A percentile compares a stretch with the other conserved stretches of the same genome.
These are phyloP conservation scores for Quercus agrifolia DNA, from an alignment of 306 rosid genomes.

Conservation along the genomic window DNA sequence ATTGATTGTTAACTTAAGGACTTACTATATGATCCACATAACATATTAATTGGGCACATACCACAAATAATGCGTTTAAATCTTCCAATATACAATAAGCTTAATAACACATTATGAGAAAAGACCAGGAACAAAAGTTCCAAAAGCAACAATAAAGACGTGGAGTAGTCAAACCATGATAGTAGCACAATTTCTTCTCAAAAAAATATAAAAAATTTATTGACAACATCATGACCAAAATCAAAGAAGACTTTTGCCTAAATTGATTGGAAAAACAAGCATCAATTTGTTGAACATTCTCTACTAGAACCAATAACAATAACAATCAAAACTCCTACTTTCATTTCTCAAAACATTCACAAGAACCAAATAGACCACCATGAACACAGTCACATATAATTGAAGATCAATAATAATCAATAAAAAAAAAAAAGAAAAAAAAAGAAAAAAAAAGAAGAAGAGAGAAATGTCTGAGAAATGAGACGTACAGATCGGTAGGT, in stretches of 20 bases:
- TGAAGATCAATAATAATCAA: too few relatives aligned
- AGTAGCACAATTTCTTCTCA: not conserved
- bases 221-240: not conserved
- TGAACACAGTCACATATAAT: too few relatives aligned
- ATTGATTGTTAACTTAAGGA: constrained; percentile 9
- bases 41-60: not conserved
- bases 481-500: too few relatives aligned
- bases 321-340: too few relatives aligned
- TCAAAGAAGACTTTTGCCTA: not conserved
- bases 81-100: not conserved
- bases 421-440: too few relatives aligned
- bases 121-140: not conserved
- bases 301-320: too few relatives aligned
- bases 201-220: too few relatives aligned
- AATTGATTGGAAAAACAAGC: not conserved
- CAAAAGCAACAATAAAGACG: not conserved
- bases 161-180: not conserved
- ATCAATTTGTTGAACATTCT: not conserved
- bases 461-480: too few relatives aligned
- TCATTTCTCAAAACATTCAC: too few relatives aligned
- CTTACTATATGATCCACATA: constrained; percentile 12
- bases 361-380: too few relatives aligned
- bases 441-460: too few relatives aligned
- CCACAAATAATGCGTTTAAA: not conserved
- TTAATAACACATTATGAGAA: not conserved